Percentiles rank a stretch among this genome's conserved stretches.
Evolutionary conservation across 768 basidiomycete genomes (phyloP).

Genomic region (Pleurotus djamor): DNA sequence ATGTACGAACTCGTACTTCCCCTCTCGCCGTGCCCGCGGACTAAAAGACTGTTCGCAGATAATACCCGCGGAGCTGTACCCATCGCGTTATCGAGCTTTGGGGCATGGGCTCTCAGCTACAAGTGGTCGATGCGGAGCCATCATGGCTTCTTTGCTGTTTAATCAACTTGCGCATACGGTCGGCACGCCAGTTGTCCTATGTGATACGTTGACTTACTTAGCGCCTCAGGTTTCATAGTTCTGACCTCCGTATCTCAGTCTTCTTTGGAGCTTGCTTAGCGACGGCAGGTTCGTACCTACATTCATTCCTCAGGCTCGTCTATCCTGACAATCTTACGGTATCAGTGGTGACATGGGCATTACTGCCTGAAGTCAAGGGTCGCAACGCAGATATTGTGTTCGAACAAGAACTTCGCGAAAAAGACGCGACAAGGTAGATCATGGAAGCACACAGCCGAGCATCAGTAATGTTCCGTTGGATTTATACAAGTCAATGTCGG

Average conservation of each 20-base stretch:
- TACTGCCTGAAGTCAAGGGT: not conserved
- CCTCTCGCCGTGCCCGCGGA: not conserved
- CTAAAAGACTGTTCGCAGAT: not conserved
- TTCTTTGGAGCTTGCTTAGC: not conserved
- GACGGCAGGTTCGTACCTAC: not conserved
- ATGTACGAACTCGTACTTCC: conserved; percentile 28
- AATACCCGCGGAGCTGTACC: conserved; percentile 72
- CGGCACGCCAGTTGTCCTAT: conserved; percentile 63
- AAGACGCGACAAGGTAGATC: not conserved
- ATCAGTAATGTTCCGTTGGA: too few species aligned
- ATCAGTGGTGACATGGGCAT: not conserved
- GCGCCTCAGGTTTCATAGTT: conserved; percentile 1
- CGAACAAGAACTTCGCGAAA: not conserved
- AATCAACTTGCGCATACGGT: conserved; percentile 55
- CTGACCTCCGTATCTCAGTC: not conserved
- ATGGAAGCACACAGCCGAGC: too few species aligned
- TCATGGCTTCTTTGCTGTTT: conserved; percentile 73
- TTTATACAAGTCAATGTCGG: too few species aligned
- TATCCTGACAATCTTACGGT: not conserved
- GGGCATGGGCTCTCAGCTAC: conserved; percentile 79
- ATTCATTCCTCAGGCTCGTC: not conserved
- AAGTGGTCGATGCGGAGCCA: conserved; percentile 73
- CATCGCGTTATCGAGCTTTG: conserved; percentile 68
- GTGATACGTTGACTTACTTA: conserved; percentile 49
- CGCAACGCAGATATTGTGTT: not conserved